A percentile compares a stretch with the other conserved stretches of the same genome.
Conservation (phyloP, 2,329 filamentous ascomycete genomes). For the Penicillium fuscoglaucum region DNA sequence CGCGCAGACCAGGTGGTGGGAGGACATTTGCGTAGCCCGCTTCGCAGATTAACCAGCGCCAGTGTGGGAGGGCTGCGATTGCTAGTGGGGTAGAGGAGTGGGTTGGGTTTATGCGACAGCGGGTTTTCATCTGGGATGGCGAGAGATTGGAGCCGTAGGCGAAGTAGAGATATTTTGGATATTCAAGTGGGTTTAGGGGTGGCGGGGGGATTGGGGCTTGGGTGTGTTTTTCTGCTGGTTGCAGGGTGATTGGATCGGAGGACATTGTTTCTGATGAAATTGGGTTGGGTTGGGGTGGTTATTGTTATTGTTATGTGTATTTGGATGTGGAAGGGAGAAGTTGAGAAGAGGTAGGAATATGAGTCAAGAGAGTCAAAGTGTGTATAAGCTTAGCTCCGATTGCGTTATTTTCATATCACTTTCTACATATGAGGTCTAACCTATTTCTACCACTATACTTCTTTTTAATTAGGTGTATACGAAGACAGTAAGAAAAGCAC, state of each 20-base stretch:
- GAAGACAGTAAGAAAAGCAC: too few relatives aligned
- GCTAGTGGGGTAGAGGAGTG: constrained; percentile 39
- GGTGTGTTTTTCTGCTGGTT: constrained; percentile 10
- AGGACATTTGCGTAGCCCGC: constrained; percentile 46
- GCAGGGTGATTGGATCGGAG: not conserved
- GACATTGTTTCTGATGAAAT: not conserved
- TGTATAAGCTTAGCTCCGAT: not conserved
- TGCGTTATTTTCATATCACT: not conserved
- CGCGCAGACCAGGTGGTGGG: constrained; percentile 27
- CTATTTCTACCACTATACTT: not conserved
- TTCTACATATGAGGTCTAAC: not conserved
- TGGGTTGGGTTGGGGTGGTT: not conserved
- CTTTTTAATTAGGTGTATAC: too few relatives aligned
- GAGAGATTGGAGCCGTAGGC: constrained; percentile 49
- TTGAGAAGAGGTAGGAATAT: not conserved
- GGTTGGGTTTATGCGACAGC: constrained; percentile 35
- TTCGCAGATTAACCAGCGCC: constrained; percentile 46
- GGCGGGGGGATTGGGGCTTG: constrained; percentile 19
- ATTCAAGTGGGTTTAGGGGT: constrained; percentile 6
- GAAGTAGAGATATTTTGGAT: constrained; percentile 41
- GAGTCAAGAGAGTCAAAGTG: not conserved
- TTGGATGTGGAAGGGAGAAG: not conserved
- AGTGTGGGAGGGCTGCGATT: constrained; percentile 40
- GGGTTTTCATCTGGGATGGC: constrained; percentile 41
- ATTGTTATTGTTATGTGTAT: not conserved